Evolutionary conservation across 1,139 yeast species (phyloP), one percentile per base, ranked within the genome.

Genomic region (Chernovozyma aurita): DNA sequence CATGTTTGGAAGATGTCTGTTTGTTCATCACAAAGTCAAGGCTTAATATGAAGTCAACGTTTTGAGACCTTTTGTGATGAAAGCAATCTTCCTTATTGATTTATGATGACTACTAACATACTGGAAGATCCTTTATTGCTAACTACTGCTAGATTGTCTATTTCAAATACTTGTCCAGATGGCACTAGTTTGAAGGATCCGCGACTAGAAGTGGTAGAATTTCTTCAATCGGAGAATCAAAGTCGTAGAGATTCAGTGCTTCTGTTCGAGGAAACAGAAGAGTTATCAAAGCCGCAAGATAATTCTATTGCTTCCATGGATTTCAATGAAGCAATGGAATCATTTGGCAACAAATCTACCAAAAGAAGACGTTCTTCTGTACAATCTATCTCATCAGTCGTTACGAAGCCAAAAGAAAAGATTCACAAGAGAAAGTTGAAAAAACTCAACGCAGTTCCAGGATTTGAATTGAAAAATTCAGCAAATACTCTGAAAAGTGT

Each of bases 331-430:
- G 22, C 22, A 6, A 20, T 6, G 6, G 22, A 20, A 20, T 20
- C 9, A 20, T 7, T 7, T 9, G 22, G 22, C 9, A 9, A 20
- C 22, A 20, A 20, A 20, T 35, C 46, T 3, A 8, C 38, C 40
- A 62, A 55, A 52, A 70, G 70, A 66, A 71, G 73, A 58, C 63
- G 65, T 55, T 66, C 73, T 1, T 64, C 73, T 0, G 62, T 55
- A 7, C 65, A 58, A 31, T 59, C 60, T 24, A 41, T 46, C 15
- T 38, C 22, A 20, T 20, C 22, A 9, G 9, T 7, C 9, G 9
- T 7, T 9, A 7, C 47, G 2, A 41, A 37, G 18, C 41, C 42
- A 9, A 27, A 21, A 24, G 36, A 28, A 38, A 66, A 63, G 43
- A 49, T 52, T 7, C 67, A 63, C 41, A 64, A 64, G 42, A 49